These are phyloP conservation scores for Kazachstania taianensis DNA, from an alignment of 805 yeast species.

Conservation along the genomic window DNA sequence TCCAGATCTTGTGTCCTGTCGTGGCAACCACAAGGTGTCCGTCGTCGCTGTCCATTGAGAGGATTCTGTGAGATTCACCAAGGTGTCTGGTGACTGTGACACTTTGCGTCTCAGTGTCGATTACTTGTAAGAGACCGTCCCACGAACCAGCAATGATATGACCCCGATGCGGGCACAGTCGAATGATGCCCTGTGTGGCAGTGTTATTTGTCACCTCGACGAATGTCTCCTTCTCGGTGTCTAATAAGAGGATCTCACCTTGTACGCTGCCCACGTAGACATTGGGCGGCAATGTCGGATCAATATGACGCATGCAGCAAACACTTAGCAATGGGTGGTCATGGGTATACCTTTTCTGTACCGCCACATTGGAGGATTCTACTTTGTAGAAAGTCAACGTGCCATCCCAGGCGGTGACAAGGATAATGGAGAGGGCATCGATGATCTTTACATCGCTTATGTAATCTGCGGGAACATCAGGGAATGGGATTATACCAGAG, in stretches of 20 bases:
- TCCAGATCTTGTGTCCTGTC: constrained; percentile 38
- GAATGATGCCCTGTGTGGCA: constrained; percentile 35
- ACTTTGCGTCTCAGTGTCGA: constrained; percentile 33
- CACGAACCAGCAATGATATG: constrained; percentile 49
- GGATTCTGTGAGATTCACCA: constrained; percentile 22
- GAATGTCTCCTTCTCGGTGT: constrained; percentile 36
- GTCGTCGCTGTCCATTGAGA: constrained; percentile 48
- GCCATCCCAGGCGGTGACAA: constrained; percentile 53
- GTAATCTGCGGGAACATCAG: constrained; percentile 17
- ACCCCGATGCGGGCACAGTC: constrained; percentile 7
- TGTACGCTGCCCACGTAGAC: constrained; percentile 43
- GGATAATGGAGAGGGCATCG: constrained; percentile 28
- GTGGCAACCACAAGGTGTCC: constrained; percentile 43
- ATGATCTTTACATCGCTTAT: constrained; percentile 21
- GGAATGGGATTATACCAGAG: too few species aligned
- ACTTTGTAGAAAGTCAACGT: constrained; percentile 32
- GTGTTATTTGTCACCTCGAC: constrained; percentile 17
- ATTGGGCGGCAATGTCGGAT: constrained; percentile 3
- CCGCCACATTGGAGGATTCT: constrained; percentile 3
- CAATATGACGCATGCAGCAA: constrained; percentile 13
- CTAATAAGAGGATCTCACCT: constrained; percentile 44
- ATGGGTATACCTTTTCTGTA: constrained; percentile 6
- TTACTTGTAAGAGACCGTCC: constrained; percentile 42
- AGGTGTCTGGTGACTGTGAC: constrained; percentile 5
- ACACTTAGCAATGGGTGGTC: constrained; percentile 14